phyloP scores from a whole-genome alignment of 176 grass and related monocot genomes.

The Triticum monococcum region DNA sequence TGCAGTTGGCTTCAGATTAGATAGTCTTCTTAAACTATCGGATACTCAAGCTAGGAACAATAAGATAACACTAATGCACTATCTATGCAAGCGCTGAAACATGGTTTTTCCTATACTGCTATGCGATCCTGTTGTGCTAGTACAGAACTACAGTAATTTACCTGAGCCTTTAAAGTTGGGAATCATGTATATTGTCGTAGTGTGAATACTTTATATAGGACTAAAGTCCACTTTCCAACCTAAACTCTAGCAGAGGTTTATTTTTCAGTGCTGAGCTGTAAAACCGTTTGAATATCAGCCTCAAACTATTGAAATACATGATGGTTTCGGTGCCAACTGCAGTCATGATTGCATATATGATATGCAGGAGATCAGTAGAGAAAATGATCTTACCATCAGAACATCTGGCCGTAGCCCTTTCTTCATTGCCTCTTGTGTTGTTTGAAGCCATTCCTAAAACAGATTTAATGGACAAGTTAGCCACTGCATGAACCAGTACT shows the following conservation, averaged over 20 bases:
- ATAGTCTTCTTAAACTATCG: slow-evolving; percentile 93
- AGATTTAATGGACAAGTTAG: too few relatives aligned
- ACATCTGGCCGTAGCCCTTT: too few relatives aligned
- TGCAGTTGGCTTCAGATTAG: slow-evolving; percentile 96
- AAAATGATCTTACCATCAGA: too few relatives aligned
- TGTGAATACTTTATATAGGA: not conserved
- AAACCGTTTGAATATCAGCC: not conserved
- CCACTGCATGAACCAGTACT: too few relatives aligned
- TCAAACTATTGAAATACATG: not conserved
- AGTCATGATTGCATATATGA: not conserved
- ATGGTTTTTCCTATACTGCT: not conserved
- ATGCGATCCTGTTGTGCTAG: not conserved
- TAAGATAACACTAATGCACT: slow-evolving; percentile 97
- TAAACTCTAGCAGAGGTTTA: not conserved
- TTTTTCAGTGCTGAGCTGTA: not conserved
- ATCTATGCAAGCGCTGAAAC: slow-evolving; percentile 72
- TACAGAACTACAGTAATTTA: not conserved
- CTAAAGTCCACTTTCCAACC: not conserved
- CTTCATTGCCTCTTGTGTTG: too few relatives aligned
- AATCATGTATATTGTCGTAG: not conserved
- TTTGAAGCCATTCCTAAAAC: too few relatives aligned
- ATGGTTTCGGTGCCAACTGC: not conserved
- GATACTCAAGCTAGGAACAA: slow-evolving; percentile 95
- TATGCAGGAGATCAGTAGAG: too few relatives aligned
- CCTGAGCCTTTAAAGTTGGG: not conserved